A percentile compares a stretch with the other conserved stretches of the same genome.
Conservation (phyloP, 148 eudicot genomes). For the Amaranthus hypochondriacus region DNA sequence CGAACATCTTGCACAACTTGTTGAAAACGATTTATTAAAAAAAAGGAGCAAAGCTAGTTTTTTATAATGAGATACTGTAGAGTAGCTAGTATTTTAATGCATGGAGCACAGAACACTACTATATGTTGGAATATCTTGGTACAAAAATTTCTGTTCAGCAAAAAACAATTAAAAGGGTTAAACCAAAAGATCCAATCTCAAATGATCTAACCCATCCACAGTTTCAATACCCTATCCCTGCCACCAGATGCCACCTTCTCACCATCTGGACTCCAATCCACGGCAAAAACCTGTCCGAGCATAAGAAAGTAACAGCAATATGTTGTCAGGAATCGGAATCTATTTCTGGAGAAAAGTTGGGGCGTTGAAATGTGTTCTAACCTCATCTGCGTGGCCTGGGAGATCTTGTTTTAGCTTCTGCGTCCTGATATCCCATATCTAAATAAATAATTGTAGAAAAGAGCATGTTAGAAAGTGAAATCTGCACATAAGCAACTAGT, state of each 20-base stretch:
- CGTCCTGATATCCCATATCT: constrained; percentile 93
- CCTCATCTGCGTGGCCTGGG: constrained; percentile 98
- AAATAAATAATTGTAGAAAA: neutral
- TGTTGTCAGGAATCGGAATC: neutral
- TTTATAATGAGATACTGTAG: too few species aligned
- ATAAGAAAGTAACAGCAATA: neutral
- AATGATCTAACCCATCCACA: constrained; percentile 76
- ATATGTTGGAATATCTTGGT: too few species aligned
- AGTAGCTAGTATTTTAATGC: too few species aligned
- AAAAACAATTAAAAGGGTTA: too few species aligned
- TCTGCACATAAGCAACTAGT: too few species aligned
- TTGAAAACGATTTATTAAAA: too few species aligned
- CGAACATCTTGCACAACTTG: too few species aligned
- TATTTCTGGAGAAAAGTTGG: neutral
- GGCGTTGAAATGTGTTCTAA: constrained; percentile 5
- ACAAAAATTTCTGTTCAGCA: too few species aligned
- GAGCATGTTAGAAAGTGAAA: neutral
- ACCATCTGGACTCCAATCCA: constrained; percentile 99
- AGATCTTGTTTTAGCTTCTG: constrained; percentile 89
- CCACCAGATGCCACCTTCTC: constrained; percentile 99
- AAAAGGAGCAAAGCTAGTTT: too few species aligned
- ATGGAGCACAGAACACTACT: too few species aligned
- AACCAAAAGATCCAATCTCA: too few species aligned
- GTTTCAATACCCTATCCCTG: constrained; percentile 69
- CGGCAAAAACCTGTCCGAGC: constrained; percentile 64